These are phyloP conservation scores for Termitomyces eurrhizus DNA, from an alignment of 768 basidiomycete species.

Conservation along the genomic window DNA sequence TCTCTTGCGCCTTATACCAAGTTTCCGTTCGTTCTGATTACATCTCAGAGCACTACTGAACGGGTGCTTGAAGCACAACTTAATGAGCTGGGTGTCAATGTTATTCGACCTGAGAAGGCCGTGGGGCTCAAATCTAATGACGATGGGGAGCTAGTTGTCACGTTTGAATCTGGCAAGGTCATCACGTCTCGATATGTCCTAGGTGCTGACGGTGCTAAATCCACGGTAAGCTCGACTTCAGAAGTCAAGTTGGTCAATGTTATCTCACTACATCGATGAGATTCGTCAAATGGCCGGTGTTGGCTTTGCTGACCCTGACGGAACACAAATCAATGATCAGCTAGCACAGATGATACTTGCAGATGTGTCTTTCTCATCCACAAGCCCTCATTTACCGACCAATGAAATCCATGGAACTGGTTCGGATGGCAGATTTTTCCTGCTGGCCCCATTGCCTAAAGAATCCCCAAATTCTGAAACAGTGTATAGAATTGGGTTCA, in stretches of 20 bases:
- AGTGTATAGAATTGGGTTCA: constrained; percentile 38
- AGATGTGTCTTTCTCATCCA: constrained; percentile 36
- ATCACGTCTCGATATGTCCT: constrained; percentile 44
- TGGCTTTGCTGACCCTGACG: constrained; percentile 40
- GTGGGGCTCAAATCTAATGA: constrained; percentile 30
- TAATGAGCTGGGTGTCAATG: constrained; percentile 24
- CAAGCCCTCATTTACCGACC: constrained; percentile 20
- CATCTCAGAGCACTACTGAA: constrained; percentile 45
- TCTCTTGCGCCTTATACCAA: constrained; percentile 36
- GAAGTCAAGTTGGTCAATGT: background rate
- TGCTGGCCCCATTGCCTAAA: constrained; percentile 33
- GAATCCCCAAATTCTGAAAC: constrained; percentile 18
- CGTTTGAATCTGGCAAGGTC: constrained; percentile 41
- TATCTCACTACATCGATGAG: constrained; percentile 22
- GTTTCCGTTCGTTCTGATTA: constrained; percentile 37
- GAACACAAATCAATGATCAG: constrained; percentile 22
- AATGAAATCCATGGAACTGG: constrained; percentile 20
- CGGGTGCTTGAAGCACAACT: constrained; percentile 32
- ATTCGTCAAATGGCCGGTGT: constrained; percentile 38
- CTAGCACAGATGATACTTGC: constrained; percentile 41
- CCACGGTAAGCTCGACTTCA: constrained; percentile 27
- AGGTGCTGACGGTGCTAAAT: constrained; percentile 49
- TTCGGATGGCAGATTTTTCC: constrained; percentile 27
- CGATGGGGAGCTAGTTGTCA: constrained; percentile 32
- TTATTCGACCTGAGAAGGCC: constrained; percentile 36